phyloP scores from a whole-genome alignment of 305 asterid genomes.

The Fraxinus xanthoxyloides region DNA sequence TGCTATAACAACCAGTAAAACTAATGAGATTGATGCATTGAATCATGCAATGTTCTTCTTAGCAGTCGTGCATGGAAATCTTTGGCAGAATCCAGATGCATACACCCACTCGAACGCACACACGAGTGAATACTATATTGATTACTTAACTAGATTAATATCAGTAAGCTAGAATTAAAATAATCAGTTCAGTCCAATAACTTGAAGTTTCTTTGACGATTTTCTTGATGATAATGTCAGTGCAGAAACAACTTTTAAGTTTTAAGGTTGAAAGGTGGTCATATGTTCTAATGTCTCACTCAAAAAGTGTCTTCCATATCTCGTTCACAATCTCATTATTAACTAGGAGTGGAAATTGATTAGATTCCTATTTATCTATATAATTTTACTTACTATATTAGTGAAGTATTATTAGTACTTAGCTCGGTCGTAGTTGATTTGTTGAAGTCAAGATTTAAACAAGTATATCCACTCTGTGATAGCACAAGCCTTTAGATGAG shows the following conservation, averaged over 20 bases:
- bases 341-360: background rate
- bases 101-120: background rate
- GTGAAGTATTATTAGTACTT: no score
- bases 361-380: background rate
- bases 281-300: background rate
- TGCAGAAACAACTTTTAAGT: background rate
- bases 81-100: background rate
- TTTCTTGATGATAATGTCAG: background rate
- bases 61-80: background rate
- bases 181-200: background rate
- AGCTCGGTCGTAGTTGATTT: background rate
- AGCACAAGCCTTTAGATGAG: background rate
- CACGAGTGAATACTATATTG: background rate
- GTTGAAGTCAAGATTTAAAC: background rate
- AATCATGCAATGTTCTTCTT: background rate
- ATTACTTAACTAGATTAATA: background rate
- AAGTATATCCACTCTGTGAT: no score
- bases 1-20: background rate
- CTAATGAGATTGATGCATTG: background rate
- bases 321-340: background rate
- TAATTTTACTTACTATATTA: no score
- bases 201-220: background rate
- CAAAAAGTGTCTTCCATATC: background rate
- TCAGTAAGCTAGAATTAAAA: background rate
- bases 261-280: background rate